Evolutionary conservation across 805 yeast species (phyloP).

Genomic region (Soucietia sequanensis): DNA sequence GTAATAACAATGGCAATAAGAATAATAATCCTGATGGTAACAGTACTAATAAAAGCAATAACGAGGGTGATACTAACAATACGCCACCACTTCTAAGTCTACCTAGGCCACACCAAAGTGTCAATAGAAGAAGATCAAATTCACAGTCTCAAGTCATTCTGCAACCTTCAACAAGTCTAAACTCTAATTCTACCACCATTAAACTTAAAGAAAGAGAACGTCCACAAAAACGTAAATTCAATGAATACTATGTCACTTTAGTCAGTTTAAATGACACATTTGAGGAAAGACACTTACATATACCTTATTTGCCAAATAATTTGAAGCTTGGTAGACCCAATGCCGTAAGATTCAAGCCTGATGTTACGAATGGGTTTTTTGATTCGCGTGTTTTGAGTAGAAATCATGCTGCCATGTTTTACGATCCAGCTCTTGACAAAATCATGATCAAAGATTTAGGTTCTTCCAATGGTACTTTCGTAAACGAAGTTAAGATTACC

Average conservation of each 20-base stretch:
- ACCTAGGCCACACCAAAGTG: too few relatives aligned
- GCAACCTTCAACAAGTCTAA: conserved; percentile 17
- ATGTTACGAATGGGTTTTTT: conserved; percentile 83
- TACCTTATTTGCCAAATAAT: conserved; percentile 81
- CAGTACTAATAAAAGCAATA: too few relatives aligned
- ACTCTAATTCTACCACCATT: conserved; percentile 8
- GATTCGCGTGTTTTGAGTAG: conserved; percentile 91
- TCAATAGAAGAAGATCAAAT: conserved; percentile 33
- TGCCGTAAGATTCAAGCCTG: conserved; percentile 56
- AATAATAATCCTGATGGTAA: too few relatives aligned
- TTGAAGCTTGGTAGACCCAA: conserved; percentile 89
- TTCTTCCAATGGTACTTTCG: conserved; percentile 92
- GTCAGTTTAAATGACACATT: conserved; percentile 80
- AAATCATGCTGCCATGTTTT: conserved; percentile 88
- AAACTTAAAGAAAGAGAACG: not conserved
- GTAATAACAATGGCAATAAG: too few relatives aligned
- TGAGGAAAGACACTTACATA: conserved; percentile 70
- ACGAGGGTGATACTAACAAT: too few relatives aligned
- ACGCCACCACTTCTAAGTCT: too few relatives aligned
- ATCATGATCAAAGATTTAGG: conserved; percentile 82
- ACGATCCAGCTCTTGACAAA: conserved; percentile 61
- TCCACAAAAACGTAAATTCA: conserved; percentile 22
- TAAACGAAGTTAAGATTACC: conserved; percentile 71
- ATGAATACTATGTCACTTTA: conserved; percentile 63
- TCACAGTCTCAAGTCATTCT: conserved; percentile 41